Conservation (phyloP, 1,284 basidiomycete species). For the Cryptococcus sp. region DNA sequence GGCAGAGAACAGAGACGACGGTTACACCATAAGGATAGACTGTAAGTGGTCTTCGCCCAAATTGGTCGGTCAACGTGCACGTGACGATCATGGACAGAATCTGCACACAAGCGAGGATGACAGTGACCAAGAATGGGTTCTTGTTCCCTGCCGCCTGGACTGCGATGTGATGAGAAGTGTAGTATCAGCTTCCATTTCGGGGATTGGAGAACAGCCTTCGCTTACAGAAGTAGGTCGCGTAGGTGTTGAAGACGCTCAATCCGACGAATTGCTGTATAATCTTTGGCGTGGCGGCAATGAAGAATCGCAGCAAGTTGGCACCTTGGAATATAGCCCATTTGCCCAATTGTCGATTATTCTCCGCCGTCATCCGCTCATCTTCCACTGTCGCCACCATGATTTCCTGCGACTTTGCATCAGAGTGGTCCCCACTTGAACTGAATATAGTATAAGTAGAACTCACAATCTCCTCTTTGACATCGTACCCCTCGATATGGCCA, state of each 20-base stretch:
- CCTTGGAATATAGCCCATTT: conserved; percentile 16
- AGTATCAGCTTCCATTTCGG: background rate
- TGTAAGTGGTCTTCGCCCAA: conserved; percentile 34
- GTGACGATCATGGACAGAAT: conserved; percentile 21
- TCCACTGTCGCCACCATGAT: conserved; percentile 21
- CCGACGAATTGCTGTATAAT: conserved; percentile 26
- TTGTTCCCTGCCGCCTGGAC: conserved; percentile 37
- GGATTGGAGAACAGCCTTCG: too few relatives aligned
- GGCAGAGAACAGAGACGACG: conserved; percentile 21
- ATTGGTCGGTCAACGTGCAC: conserved; percentile 18
- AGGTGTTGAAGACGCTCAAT: conserved; percentile 21
- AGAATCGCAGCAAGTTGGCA: conserved; percentile 10
- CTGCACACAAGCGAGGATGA: conserved; percentile 38
- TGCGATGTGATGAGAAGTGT: too few relatives aligned
- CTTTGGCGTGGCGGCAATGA: conserved; percentile 24
- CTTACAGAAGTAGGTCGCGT: conserved; percentile 29
- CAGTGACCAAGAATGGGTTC: conserved; percentile 34
- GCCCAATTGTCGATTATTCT: conserved; percentile 4
- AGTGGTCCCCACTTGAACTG: background rate
- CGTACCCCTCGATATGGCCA: conserved; percentile 25
- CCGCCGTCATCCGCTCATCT: conserved; percentile 7
- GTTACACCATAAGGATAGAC: conserved; percentile 30
- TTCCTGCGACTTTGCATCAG: background rate
- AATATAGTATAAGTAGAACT: background rate
- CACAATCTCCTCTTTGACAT: conserved; percentile 22